Percentiles rank a stretch among this genome's conserved stretches.
Evolutionary conservation across 176 grass and related monocot genomes (phyloP).

Genomic region (Hsuehochloa calcarea): DNA sequence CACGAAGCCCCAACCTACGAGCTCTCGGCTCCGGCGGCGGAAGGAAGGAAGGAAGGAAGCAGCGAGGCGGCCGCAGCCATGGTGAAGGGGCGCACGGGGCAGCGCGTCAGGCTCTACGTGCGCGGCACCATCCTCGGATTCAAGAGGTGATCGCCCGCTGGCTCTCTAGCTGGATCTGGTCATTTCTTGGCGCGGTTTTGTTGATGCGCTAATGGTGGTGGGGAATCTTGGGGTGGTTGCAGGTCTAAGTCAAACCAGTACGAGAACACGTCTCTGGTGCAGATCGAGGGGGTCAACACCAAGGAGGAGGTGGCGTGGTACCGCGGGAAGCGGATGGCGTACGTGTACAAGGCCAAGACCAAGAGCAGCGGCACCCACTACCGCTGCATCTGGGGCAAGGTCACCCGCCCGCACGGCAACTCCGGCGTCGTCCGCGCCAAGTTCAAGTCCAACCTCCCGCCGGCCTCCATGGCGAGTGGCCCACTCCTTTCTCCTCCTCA

Average conservation of each 20-base stretch:
- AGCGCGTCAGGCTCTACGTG: conserved; percentile 67
- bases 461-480: conserved; percentile 58
- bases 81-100: conserved; percentile 60
- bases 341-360: conserved; percentile 92
- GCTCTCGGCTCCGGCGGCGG: conserved; percentile 30
- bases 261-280: conserved; percentile 77
- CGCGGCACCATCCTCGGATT: conserved; percentile 81
- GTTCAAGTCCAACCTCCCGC: conserved; percentile 78
- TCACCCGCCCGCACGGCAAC: conserved; percentile 71
- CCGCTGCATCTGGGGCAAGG: conserved; percentile 88
- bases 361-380: conserved; percentile 56
- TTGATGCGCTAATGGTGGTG: not conserved
- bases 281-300: conserved; percentile 81
- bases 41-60: conserved; percentile 22
- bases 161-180: not conserved
- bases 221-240: not conserved
- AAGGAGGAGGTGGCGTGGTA: conserved; percentile 82
- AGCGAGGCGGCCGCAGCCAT: conserved; percentile 22
- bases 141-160: conserved; percentile 44
- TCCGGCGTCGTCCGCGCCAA: conserved; percentile 72
- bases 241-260: conserved; percentile 88
- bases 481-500: too few species aligned
- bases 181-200: not conserved
- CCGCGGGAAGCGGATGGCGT: conserved; percentile 69
- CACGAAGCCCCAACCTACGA: not conserved